Percentiles rank a stretch among this genome's conserved stretches.
These are phyloP conservation scores for Manihot esculenta DNA, from an alignment of 441 rosid genomes.

Conservation along the genomic window DNA sequence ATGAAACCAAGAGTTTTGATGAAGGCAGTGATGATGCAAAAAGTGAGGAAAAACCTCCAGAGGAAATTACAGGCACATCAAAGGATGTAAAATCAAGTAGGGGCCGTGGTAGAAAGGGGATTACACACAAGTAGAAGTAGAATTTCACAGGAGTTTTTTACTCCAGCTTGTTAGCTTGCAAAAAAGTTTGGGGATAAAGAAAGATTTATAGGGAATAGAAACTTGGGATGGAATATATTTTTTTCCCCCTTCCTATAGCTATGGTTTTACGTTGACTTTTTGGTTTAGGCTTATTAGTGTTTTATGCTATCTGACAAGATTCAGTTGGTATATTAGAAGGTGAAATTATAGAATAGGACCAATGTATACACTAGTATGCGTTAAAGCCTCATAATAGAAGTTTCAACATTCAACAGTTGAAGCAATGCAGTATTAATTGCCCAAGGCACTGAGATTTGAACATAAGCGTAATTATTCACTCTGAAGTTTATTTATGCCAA, in stretches of 20 bases:
- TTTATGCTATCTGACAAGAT: background rate
- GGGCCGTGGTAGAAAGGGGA: conserved; percentile 47
- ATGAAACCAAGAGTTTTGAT: conserved; percentile 60
- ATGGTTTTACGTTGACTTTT: background rate
- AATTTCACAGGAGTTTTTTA: background rate
- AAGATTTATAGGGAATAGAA: background rate
- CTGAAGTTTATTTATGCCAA: background rate
- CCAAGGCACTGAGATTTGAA: background rate
- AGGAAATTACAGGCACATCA: conserved; percentile 36
- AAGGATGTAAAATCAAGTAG: conserved; percentile 30
- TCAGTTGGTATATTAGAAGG: background rate
- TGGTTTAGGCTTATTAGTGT: background rate
- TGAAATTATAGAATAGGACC: too few species aligned
- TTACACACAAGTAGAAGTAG: conserved; percentile 27
- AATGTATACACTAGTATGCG: too few species aligned
- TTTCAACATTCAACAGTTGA: background rate
- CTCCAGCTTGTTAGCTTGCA: background rate
- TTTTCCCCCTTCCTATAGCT: background rate
- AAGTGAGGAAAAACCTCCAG: conserved; percentile 43
- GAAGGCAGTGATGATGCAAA: conserved; percentile 44
- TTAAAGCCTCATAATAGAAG: too few species aligned
- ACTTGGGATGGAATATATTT: background rate
- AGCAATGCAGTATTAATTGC: background rate
- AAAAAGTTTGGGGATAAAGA: background rate
- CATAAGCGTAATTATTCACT: too few species aligned